Evolutionary conservation across 805 yeast genomes (phyloP).

Genomic region (Lipomyces kockii): DNA sequence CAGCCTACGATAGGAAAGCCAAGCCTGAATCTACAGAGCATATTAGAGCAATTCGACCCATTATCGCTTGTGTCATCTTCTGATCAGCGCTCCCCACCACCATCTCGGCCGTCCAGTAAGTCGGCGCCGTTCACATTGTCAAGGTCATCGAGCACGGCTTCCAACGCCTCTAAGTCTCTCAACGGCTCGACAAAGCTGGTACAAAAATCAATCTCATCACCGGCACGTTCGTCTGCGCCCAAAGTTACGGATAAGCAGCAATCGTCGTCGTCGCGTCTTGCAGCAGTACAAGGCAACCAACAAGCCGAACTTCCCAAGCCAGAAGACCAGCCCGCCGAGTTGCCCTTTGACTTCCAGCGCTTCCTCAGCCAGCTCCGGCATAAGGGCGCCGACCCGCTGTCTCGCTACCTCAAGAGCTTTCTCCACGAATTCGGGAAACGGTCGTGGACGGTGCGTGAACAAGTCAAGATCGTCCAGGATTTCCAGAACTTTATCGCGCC

Average conservation of each 20-base stretch:
- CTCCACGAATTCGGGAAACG: slow-evolving; percentile 72
- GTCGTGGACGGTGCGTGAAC: slow-evolving; percentile 76
- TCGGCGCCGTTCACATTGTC: slow-evolving; percentile 1
- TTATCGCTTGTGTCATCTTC: slow-evolving; percentile 27
- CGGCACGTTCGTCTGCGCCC: background rate
- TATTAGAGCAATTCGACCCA: slow-evolving; percentile 42
- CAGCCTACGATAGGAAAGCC: slow-evolving; percentile 31
- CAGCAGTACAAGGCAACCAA: background rate
- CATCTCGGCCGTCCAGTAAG: slow-evolving; percentile 3
- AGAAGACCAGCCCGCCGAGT: slow-evolving; percentile 43
- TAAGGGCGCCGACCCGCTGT: slow-evolving; percentile 84
- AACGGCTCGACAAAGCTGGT: background rate
- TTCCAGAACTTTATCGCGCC: slow-evolving; percentile 59
- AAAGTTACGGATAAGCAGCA: background rate
- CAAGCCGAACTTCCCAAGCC: slow-evolving; percentile 26
- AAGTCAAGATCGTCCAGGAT: slow-evolving; percentile 73
- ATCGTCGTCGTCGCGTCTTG: background rate
- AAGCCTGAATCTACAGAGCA: slow-evolving; percentile 30
- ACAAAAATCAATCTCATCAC: background rate
- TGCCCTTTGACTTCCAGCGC: slow-evolving; percentile 78
- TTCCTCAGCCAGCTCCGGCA: slow-evolving; percentile 73
- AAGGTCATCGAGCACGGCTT: slow-evolving; percentile 16
- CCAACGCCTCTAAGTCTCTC: slow-evolving; percentile 7
- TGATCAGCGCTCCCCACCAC: slow-evolving; percentile 15
- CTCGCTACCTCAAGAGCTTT: slow-evolving; percentile 75